Evolutionary conservation across 805 yeast species (phyloP), one percentile per base, ranked within the genome.

Genomic region (Wickerhamiella cacticola): DNA sequence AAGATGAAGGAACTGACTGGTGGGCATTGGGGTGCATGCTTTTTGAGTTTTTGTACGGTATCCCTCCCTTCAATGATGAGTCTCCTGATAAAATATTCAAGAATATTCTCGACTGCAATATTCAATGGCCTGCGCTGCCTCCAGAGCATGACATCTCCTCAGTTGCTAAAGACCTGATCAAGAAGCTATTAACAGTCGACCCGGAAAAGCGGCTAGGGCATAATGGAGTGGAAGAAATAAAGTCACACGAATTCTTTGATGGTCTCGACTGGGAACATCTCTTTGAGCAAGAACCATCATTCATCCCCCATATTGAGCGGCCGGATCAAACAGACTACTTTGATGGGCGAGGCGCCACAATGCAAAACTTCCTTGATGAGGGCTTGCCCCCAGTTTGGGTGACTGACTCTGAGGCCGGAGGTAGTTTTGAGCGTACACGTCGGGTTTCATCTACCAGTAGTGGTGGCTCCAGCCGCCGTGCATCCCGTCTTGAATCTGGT

Each of bases 11-110:
- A 53, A 79, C 89, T n/a, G 96, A 88, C 66, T 88, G 98, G 98
- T 92, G 99, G 99, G 85, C 97, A 1, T 75, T 89, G 28, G 99
- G 99, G 0, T 89, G 97, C 63, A 86, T 92, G 10, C 65, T 89
- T 49, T 92, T 89, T 68, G 99, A 92, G 64, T 81, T 92, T 59
- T 60, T 86, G 35, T 83, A 81, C 62, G 98, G 98, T 0, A 83
- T 78, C 61, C 96, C 99, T 1, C 99, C 99, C 2, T 92, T 92
- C 63, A 92, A 84, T 62, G 94, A 82, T 1, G 68, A 69, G 3
- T 72, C 86, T 1, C 92, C 96, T 0, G 83, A 81, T 36, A 68
- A 71, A 50, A 95, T 92, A 0, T 92, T 92, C 61, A 75, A 78
- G 48, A 87, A 87, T 53, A 89, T 94, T 44, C 67, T 87, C 48